Evolutionary conservation across 352 stramenopile genomes (phyloP).

Genomic region (Globisporangium yorkense): DNA sequence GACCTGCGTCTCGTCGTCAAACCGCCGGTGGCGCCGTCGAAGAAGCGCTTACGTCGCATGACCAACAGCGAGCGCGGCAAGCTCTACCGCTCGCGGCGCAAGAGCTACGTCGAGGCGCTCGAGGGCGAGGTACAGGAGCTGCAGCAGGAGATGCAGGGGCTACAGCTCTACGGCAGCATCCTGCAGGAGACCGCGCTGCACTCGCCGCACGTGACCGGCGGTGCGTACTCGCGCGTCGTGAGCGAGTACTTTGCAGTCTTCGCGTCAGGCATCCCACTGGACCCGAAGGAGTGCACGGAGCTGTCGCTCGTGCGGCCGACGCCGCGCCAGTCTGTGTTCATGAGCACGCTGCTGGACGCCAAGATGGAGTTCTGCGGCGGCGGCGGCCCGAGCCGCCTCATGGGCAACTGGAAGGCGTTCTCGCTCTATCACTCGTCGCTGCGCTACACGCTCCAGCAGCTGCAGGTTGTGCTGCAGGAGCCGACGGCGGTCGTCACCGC

Average conservation of each 20-base stretch:
- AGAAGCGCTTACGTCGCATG: conserved; percentile 14
- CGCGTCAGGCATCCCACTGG: conserved; percentile 2
- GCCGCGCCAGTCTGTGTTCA: conserved; percentile 8
- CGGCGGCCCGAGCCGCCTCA: conserved; percentile 6
- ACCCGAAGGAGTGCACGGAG: background rate
- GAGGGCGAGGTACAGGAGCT: conserved; percentile 20
- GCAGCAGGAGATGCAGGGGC: conserved; percentile 17
- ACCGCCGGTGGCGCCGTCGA: conserved; percentile 1
- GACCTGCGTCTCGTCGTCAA: background rate
- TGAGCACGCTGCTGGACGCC: conserved; percentile 9
- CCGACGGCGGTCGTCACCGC: conserved; percentile 16
- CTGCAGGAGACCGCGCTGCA: conserved; percentile 13
- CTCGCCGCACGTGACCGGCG: background rate
- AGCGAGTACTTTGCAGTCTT: conserved; percentile 12
- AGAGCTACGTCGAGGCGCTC: conserved; percentile 25
- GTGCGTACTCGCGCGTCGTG: conserved; percentile 9
- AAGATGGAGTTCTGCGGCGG: conserved; percentile 13
- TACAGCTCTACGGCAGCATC: conserved; percentile 18
- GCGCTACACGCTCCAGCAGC: conserved; percentile 12
- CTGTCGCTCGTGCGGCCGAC: conserved; percentile 6
- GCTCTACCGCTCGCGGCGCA: conserved; percentile 25
- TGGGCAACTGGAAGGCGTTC: conserved; percentile 12
- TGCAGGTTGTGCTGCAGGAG: conserved; percentile 14
- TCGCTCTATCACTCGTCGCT: conserved; percentile 14
- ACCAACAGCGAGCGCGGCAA: conserved; percentile 33